Evolutionary conservation across 306 rosid species (phyloP).

Genomic region (Inga oerstediana): DNA sequence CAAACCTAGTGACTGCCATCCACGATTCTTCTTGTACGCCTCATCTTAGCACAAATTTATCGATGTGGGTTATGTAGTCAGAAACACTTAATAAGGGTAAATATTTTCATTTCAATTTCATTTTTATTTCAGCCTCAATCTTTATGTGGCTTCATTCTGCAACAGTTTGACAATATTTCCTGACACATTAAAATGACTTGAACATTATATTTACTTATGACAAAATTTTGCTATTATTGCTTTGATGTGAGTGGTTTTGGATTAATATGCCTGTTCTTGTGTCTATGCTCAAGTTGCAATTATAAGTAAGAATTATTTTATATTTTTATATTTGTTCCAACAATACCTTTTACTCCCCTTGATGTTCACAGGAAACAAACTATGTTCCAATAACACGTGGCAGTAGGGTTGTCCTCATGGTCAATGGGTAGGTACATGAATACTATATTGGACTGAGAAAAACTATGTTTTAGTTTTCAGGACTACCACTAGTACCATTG

Average conservation of each 20-base stretch:
- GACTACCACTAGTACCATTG: conserved; percentile 14
- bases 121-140: neutral
- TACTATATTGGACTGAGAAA: conserved; percentile 28
- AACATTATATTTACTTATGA: conserved; percentile 14
- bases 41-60: neutral
- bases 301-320: neutral
- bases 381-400: conserved; percentile 93
- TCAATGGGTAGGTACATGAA: conserved; percentile 74
- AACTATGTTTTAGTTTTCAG: conserved; percentile 5
- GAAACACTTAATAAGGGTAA: neutral
- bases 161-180: neutral
- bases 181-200: conserved; percentile 12
- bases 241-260: neutral
- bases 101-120: neutral
- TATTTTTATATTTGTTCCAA: conserved; percentile 18
- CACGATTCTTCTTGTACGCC: neutral
- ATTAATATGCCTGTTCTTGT: conserved; percentile 1
- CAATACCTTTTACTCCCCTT: conserved; percentile 11
- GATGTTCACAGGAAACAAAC: conserved; percentile 72
- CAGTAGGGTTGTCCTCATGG: conserved; percentile 84
- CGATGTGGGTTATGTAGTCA: neutral
- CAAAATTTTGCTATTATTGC: conserved; percentile 10
- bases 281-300: conserved; percentile 3
- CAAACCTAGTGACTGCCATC: neutral
- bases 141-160: neutral